Percentiles rank a stretch among this genome's conserved stretches.
Evolutionary conservation across 441 rosid species (phyloP).

Genomic region (Erysimum cheiri): DNA sequence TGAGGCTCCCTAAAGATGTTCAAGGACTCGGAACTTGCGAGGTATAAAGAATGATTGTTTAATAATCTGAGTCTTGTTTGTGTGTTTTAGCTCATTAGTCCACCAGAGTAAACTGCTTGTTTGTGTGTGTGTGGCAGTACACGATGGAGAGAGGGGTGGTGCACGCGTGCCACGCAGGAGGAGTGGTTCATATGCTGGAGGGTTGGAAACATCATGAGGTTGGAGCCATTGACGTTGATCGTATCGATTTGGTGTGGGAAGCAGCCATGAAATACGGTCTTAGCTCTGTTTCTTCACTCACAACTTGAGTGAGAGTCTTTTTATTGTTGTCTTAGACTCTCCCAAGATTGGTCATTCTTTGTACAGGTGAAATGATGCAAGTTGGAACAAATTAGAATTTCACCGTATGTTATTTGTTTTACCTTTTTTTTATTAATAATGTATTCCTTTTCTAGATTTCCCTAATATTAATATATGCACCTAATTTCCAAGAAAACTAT

Average conservation of each 20-base stretch:
- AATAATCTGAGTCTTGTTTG: neutral
- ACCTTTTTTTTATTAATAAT: conserved; percentile 16
- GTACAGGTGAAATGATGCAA: conserved; percentile 41
- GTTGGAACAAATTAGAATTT: conserved; percentile 13
- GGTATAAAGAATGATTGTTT: conserved; percentile 48
- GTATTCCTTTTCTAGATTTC: conserved; percentile 19
- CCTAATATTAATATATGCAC: conserved; percentile 15
- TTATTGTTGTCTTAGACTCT: conserved; percentile 22
- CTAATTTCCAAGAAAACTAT: conserved; percentile 17
- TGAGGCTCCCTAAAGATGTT: conserved; percentile 87
- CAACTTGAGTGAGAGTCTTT: conserved; percentile 22
- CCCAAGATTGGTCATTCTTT: conserved; percentile 38
- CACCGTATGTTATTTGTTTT: conserved; percentile 33
- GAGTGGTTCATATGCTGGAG: conserved; percentile 83
- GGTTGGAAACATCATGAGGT: conserved; percentile 97
- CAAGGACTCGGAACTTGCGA: conserved; percentile 89
- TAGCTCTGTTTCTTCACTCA: conserved; percentile 55
- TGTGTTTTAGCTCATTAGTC: neutral
- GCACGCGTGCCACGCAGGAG: conserved; percentile 98
- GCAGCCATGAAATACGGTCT: conserved; percentile 88
- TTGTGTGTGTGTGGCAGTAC: conserved; percentile 57
- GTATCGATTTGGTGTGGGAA: conserved; percentile 89
- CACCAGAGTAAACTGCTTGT: conserved; percentile 4
- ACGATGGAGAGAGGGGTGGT: conserved; percentile 95
- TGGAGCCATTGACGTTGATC: conserved; percentile 85